Percentiles rank a stretch among this genome's conserved stretches.
Evolutionary conservation across 2,329 filamentous ascomycete genomes (phyloP).

Genomic region (Nigrograna mackinnonii): DNA sequence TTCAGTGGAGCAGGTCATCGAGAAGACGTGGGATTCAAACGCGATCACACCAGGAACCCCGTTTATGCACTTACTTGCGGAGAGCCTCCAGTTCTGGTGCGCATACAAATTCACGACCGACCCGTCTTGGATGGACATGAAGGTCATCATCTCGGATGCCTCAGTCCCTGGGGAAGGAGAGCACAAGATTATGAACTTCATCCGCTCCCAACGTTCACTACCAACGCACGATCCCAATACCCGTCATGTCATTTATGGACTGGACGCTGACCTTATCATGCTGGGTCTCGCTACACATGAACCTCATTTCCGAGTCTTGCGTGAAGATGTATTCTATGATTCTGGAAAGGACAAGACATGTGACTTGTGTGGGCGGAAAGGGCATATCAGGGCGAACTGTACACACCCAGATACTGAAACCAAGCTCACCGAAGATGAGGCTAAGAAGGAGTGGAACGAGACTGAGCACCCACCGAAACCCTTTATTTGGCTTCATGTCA

Average conservation of each 20-base stretch:
- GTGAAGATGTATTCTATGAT: slow-evolving; percentile 95
- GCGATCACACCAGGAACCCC: slow-evolving; percentile 94
- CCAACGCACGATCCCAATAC: slow-evolving; percentile 96
- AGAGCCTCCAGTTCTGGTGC: slow-evolving; percentile 92
- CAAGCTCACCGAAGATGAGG: slow-evolving; percentile 81
- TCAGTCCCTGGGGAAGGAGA: slow-evolving; percentile 97
- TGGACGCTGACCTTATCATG: slow-evolving; percentile 99
- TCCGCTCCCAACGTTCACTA: slow-evolving; percentile 88
- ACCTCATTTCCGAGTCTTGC: slow-evolving; percentile 91
- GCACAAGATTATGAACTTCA: slow-evolving; percentile 99
- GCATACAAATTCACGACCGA: slow-evolving; percentile 98
- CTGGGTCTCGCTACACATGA: slow-evolving; percentile 95
- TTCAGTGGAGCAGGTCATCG: slow-evolving; percentile 65
- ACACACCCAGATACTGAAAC: slow-evolving; percentile 49
- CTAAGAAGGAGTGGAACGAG: slow-evolving; percentile 50
- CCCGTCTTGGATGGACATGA: slow-evolving; percentile 86
- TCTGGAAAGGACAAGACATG: slow-evolving; percentile 84
- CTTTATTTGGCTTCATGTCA: slow-evolving; percentile 97
- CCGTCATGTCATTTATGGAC: slow-evolving; percentile 94
- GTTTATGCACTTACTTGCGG: slow-evolving; percentile 95
- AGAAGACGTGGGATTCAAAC: slow-evolving; percentile 92
- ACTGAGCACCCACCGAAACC: slow-evolving; percentile 69
- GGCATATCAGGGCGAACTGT: slow-evolving; percentile 87
- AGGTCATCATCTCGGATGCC: slow-evolving; percentile 97
- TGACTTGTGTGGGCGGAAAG: slow-evolving; percentile 87